These are phyloP conservation scores for Zymoseptoria pseudotritici DNA, from an alignment of 2,329 filamentous ascomycete genomes.

Conservation along the genomic window DNA sequence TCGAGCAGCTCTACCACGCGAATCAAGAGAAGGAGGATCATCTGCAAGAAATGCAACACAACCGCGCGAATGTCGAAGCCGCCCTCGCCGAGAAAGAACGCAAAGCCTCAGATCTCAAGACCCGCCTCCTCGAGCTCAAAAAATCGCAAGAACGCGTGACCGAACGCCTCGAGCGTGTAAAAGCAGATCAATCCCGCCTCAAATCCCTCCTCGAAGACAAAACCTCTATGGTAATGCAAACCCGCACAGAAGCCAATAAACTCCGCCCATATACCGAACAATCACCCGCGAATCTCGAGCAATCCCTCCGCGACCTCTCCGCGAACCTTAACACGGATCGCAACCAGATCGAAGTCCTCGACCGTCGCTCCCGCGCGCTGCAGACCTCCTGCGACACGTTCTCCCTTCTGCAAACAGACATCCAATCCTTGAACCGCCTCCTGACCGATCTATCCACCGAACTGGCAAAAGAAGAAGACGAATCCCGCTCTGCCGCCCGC, in stretches of 20 bases:
- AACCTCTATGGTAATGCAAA: constrained; percentile 59
- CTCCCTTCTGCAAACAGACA: constrained; percentile 72
- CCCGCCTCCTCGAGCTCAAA: constrained; percentile 69
- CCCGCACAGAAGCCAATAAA: constrained; percentile 80
- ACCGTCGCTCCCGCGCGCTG: constrained; percentile 77
- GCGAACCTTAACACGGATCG: constrained; percentile 73
- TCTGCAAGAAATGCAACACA: constrained; percentile 71
- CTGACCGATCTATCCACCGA: constrained; percentile 83
- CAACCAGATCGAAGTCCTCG: constrained; percentile 75
- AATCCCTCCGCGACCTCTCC: constrained; percentile 71
- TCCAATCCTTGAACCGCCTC: constrained; percentile 79
- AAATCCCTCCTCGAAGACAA: constrained; percentile 66
- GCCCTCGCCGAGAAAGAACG: constrained; percentile 77
- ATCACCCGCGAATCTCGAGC: constrained; percentile 75
- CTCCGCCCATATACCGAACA: constrained; percentile 87
- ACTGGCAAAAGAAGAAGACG: constrained; percentile 83
- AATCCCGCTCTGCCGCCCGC: constrained; percentile 67
- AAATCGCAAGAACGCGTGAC: constrained; percentile 76
- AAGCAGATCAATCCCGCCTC: constrained; percentile 69
- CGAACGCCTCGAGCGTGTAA: constrained; percentile 73
- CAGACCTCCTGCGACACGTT: constrained; percentile 92
- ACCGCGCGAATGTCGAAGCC: constrained; percentile 70
- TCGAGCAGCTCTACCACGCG: constrained; percentile 75
- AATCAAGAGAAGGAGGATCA: constrained; percentile 81
- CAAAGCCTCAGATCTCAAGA: constrained; percentile 81